These are phyloP conservation scores for Cryptococcus deneoformans DNA, from an alignment of 1,284 basidiomycete species.

Conservation along the genomic window DNA sequence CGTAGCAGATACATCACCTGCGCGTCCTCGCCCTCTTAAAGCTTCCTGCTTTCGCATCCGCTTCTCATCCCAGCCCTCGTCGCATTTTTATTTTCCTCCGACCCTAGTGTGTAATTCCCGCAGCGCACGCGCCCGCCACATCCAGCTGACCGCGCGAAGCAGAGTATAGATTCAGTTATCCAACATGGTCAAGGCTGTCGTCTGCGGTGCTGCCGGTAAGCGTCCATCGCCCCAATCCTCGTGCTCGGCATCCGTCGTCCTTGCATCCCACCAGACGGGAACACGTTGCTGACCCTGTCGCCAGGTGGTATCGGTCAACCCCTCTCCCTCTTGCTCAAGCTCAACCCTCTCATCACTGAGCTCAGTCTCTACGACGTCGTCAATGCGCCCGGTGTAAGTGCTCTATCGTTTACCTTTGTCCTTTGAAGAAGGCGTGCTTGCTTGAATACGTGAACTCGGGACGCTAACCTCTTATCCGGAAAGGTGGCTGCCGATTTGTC, in stretches of 20 bases:
- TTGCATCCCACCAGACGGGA: background rate
- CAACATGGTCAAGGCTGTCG: slow-evolving; percentile 85
- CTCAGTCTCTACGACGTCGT: slow-evolving; percentile 82
- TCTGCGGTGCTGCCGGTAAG: slow-evolving; percentile 85
- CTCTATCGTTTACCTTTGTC: slow-evolving; percentile 2
- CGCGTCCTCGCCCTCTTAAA: too few species aligned
- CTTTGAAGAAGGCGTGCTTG: background rate
- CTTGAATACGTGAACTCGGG: background rate
- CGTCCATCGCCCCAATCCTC: slow-evolving; percentile 13
- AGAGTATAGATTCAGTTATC: slow-evolving; percentile 2
- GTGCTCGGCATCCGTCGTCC: background rate
- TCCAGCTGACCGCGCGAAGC: background rate
- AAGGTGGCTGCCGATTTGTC: slow-evolving; percentile 80
- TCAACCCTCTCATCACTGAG: slow-evolving; percentile 78
- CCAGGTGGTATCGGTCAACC: slow-evolving; percentile 76
- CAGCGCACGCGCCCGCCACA: background rate
- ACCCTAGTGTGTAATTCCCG: background rate
- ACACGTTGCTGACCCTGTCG: background rate
- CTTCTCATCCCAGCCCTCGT: too few species aligned
- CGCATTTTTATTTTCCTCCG: too few species aligned
- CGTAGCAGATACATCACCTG: too few species aligned
- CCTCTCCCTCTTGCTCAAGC: slow-evolving; percentile 86
- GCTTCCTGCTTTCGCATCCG: too few species aligned
- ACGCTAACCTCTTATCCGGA: background rate
- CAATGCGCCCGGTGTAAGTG: slow-evolving; percentile 48